Base-by-base conservation (phyloP, 192 early-diverging fungal genomes). In the Coemansia sp. region DNA sequence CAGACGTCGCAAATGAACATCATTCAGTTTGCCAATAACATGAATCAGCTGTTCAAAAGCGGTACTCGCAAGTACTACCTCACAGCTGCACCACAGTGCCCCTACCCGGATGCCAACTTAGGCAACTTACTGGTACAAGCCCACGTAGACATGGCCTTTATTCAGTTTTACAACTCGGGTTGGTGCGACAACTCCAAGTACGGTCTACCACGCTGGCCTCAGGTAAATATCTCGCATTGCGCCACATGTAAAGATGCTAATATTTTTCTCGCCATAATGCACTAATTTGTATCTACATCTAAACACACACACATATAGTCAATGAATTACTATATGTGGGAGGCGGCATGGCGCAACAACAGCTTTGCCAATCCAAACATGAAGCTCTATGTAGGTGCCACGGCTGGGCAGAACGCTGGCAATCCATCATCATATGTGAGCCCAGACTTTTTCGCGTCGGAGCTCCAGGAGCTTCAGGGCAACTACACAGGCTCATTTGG, bases 131-230 rank as follows among this genome's bases (percentile, higher is more conserved):
- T 91, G 31, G 70, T 87, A 15, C 66, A 84, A 11, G 82, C 90
- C 8, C 87, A 87, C 45, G 70, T 89, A 3, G 89, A 90, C 60
- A 85, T 90, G 88, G 77, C 91, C 3, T 90, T 87, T 68, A 86
- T 93, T 7, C 91, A 93, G 76, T 93, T 91, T 39, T 93, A 93
- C 82, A 93, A 93, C 80, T 89, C 88, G 67, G 85, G 85, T 9
- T 90, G 89, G 76, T 85, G 86, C 42, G 82, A 86, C 36, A 78
- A 85, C 38, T 81, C 79, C 21, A 81, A 81, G 36, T 81, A 70
- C 29, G 79, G 79, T 1, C 58, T 88, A 57, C 78, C 70, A 11
- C 68, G 41, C 31, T 77, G 71, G 73, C 72, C 83, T 69, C 74
- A 80, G 70, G 78, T 70, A 79, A 60, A 72, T 70, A 32, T 17